A percentile compares a stretch with the other conserved stretches of the same genome.
phyloP scores from a whole-genome alignment of 1,139 yeast species.

The Kodamaea ohmeri region DNA sequence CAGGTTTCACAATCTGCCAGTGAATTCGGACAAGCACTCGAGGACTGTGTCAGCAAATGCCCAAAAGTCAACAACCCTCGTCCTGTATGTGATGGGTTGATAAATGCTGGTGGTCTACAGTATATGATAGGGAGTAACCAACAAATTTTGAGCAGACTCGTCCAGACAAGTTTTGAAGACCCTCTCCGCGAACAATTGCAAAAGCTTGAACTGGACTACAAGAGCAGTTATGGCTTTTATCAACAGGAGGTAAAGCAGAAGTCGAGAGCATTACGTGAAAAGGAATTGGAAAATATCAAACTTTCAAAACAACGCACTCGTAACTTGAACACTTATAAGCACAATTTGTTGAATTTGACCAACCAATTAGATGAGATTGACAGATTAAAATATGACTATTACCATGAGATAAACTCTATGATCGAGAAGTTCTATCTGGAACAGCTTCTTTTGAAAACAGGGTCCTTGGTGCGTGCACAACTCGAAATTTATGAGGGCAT shows the following conservation, averaged over 20 bases:
- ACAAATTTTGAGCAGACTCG: constrained; percentile 60
- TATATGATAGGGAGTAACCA: constrained; percentile 76
- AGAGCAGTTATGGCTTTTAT: constrained; percentile 50
- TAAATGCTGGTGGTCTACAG: constrained; percentile 76
- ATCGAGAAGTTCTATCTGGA: constrained; percentile 41
- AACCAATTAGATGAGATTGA: constrained; percentile 77
- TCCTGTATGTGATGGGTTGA: constrained; percentile 60
- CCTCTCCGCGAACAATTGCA: constrained; percentile 49
- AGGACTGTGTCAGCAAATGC: constrained; percentile 45
- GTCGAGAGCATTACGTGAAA: constrained; percentile 48
- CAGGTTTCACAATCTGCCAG: constrained; percentile 62
- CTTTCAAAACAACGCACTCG: constrained; percentile 55
- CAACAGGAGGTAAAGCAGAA: constrained; percentile 51
- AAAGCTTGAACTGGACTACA: constrained; percentile 37
- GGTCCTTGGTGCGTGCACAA: constrained; percentile 72
- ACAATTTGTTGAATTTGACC: constrained; percentile 64
- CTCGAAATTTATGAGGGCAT: constrained; percentile 78
- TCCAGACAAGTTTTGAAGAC: constrained; percentile 52
- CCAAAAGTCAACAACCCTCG: constrained; percentile 70
- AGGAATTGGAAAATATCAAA: constrained; percentile 56
- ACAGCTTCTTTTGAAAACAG: constrained; percentile 52
- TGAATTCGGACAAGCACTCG: constrained; percentile 71
- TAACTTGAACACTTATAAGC: constrained; percentile 62
- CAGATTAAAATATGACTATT: constrained; percentile 69
- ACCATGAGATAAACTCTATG: constrained; percentile 60